A percentile compares a stretch with the other conserved stretches of the same genome.
phyloP scores from a whole-genome alignment of 2,329 filamentous ascomycete genomes.

The Fusarium sarcochroum region DNA sequence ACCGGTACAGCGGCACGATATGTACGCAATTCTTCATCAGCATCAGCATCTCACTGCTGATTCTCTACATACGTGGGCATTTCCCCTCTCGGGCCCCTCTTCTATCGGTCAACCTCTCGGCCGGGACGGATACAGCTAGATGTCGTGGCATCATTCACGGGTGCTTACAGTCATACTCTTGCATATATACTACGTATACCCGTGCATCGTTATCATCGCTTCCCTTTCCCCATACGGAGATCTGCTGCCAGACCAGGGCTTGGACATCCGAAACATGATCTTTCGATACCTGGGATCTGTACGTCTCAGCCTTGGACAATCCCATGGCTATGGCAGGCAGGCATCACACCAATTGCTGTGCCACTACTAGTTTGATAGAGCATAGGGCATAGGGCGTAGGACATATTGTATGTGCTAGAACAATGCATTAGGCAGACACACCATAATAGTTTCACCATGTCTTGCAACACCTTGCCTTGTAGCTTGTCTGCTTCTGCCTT shows the following conservation, averaged over 20 bases:
- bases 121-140: constrained; percentile 13
- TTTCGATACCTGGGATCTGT: constrained; percentile 24
- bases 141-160: constrained; percentile 33
- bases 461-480: constrained; percentile 1
- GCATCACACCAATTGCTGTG: constrained; percentile 38
- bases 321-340: constrained; percentile 39
- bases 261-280: constrained; percentile 28
- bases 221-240: constrained; percentile 38
- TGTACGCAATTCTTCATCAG: constrained; percentile 29
- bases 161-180: constrained; percentile 29
- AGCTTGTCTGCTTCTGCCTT: neutral
- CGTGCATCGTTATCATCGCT: constrained; percentile 28
- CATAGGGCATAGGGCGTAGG: neutral
- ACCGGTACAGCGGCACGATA: constrained; percentile 40
- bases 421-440: constrained; percentile 1
- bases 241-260: constrained; percentile 26
- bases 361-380: constrained; percentile 14
- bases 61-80: constrained; percentile 33
- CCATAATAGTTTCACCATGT: constrained; percentile 21
- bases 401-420: neutral
- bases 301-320: constrained; percentile 33
- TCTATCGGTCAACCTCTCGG: constrained; percentile 19
- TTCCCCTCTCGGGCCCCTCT: constrained; percentile 25
- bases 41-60: constrained; percentile 34
- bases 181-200: constrained; percentile 21